Evolutionary conservation across 1,139 yeast genomes (phyloP).

Genomic region (Pichia sp.): DNA sequence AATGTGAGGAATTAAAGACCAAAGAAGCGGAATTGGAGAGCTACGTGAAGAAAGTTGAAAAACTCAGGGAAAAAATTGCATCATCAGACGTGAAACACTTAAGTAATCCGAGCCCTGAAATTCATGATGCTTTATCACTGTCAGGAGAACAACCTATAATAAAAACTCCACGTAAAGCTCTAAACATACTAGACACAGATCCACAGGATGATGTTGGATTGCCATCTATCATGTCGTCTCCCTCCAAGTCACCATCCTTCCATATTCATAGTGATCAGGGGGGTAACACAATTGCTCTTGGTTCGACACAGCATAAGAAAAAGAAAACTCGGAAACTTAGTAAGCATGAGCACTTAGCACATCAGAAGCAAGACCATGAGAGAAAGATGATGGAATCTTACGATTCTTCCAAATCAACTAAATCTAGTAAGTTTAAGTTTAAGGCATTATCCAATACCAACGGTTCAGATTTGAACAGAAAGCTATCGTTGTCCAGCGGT

Average conservation of each 20-base stretch:
- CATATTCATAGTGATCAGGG: constrained; percentile 14
- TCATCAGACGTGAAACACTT: not conserved
- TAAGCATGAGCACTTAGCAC: constrained; percentile 1
- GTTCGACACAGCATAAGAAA: not conserved
- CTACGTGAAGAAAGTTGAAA: not conserved
- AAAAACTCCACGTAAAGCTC: constrained; percentile 9
- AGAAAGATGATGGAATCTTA: constrained; percentile 4
- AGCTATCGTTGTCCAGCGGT: not conserved
- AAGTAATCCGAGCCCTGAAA: not conserved
- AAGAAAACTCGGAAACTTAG: not conserved
- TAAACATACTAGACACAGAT: constrained; percentile 13
- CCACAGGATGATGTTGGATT: constrained; percentile 14
- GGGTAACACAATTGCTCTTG: constrained; percentile 10
- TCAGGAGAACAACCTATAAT: not conserved
- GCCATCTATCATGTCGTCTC: constrained; percentile 16
- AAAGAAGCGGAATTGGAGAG: not conserved
- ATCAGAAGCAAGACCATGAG: constrained; percentile 11
- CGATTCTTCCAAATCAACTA: not conserved
- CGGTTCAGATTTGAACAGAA: constrained; percentile 10
- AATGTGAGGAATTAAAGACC: not conserved
- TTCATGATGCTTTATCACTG: not conserved
- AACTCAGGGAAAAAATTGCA: not conserved
- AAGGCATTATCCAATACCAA: constrained; percentile 7
- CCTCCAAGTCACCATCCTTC: constrained; percentile 12
- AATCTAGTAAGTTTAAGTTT: constrained; percentile 1